Conservation (phyloP, 257 asterid species). For the Datura wrightii region DNA sequence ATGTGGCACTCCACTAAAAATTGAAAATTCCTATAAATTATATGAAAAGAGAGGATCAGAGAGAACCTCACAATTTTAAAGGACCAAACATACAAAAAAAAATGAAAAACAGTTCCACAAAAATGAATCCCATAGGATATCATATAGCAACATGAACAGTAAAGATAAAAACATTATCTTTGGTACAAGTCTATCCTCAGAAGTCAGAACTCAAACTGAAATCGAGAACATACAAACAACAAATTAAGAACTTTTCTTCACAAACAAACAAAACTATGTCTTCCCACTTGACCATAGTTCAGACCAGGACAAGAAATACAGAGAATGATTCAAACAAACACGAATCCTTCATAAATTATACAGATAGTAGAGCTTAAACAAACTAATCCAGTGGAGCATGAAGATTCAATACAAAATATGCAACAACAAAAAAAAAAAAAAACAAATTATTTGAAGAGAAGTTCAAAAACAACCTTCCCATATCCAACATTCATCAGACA, state of each 20-base stretch:
- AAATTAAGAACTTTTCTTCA: background rate
- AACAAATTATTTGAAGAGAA: background rate
- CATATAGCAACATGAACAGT: slow-evolving; percentile 17
- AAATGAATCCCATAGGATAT: background rate
- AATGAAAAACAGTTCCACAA: background rate
- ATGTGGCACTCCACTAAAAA: slow-evolving; percentile 18
- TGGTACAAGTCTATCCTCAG: slow-evolving; percentile 23
- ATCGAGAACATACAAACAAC: background rate
- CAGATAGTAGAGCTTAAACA: slow-evolving; percentile 10
- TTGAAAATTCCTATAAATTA: background rate
- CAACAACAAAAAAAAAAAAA: background rate
- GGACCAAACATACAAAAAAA: background rate
- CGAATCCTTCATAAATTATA: background rate
- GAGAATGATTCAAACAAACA: slow-evolving; percentile 25
- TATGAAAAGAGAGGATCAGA: background rate
- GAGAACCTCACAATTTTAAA: background rate
- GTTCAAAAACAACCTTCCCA: slow-evolving; percentile 22
- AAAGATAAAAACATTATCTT: background rate
- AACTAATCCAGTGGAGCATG: background rate
- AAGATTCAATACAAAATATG: background rate
- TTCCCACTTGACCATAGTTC: background rate
- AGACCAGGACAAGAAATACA: background rate
- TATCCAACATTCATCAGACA: background rate
- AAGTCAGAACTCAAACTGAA: slow-evolving; percentile 27
- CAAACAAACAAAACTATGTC: background rate